Base-by-base conservation (phyloP, 495 filamentous ascomycete species). In the Penicillium samsonianum region DNA sequence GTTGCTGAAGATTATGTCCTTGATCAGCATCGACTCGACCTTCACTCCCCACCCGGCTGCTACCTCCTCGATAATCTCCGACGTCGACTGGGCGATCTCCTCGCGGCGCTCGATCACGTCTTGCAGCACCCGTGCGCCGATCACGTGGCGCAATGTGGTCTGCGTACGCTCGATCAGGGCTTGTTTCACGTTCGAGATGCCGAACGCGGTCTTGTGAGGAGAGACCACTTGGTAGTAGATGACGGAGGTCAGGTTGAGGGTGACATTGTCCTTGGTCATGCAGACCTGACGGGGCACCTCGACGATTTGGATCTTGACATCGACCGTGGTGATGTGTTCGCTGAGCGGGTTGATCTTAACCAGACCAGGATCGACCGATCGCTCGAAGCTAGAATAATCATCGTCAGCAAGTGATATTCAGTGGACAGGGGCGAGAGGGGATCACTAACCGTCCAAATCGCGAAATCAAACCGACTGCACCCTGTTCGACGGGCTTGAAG, bases 191-290 rank as follows among this genome's bases (percentile, higher is more conserved):
- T 99, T 95, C 75, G 84, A 73, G 73, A 99, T 98, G 60, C 94
- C 95, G 71, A 99, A 99, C 38, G 95, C 95, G 55, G 92, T 90
- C 78, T 95, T 96, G 83, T 98, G 94, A 1, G 94, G 94, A 8
- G 90, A 90, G 51, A 84, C 87, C 68, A 99, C 90, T 81, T 96
- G 91, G 80, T 99, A 99, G 82, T 99, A 99, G 79, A 99, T 99
- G 61, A 99, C 94, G 26, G 89, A 93, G 33, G 91, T 98, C 56
- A 98, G 82, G 65, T 93, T 85, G 43, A 98, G 82, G 23, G 88
- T 95, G 56, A 98, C 94, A 64, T 98, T 98, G 78, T 99, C 94
- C 75, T 96, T 97, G 72, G 95, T 99, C 92, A 99, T 99, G 82
- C 93, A 98, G 65, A 92, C 84, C 76, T 99, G 94, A 70, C 90